A percentile compares a stretch with the other conserved stretches of the same genome.
Evolutionary conservation across 208 protist genomes (phyloP).

Genomic region (Vickermania ingenoplastis): DNA sequence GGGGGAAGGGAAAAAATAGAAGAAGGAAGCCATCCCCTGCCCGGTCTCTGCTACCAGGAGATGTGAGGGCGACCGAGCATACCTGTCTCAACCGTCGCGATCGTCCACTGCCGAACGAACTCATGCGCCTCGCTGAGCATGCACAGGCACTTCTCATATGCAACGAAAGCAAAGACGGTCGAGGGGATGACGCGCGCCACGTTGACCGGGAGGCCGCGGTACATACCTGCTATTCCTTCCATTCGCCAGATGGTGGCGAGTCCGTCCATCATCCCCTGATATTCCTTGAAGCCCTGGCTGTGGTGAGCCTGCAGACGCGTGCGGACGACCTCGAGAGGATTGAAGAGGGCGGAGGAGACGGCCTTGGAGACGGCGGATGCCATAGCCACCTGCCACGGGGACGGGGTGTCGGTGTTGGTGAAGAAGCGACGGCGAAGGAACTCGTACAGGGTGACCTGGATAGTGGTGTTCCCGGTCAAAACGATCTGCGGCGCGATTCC

Average conservation of each 20-base stretch:
- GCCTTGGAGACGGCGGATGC: constrained; percentile 66
- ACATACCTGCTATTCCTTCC: constrained; percentile 61
- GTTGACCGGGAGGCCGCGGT: constrained; percentile 74
- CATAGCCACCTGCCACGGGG: constrained; percentile 42
- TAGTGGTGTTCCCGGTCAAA: constrained; percentile 61
- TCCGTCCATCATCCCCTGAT: constrained; percentile 42
- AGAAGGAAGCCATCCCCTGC: background rate
- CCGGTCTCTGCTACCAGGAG: background rate
- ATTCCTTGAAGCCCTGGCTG: constrained; percentile 32
- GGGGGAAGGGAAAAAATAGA: background rate
- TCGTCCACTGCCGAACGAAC: background rate
- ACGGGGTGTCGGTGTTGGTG: constrained; percentile 44
- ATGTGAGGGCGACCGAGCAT: background rate
- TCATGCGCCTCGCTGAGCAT: constrained; percentile 17
- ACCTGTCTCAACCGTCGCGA: background rate
- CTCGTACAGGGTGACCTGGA: constrained; percentile 82
- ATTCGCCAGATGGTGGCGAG: constrained; percentile 62
- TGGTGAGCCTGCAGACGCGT: constrained; percentile 68
- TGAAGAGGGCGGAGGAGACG: constrained; percentile 52
- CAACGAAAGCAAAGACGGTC: constrained; percentile 64
- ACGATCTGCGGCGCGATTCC: constrained; percentile 69
- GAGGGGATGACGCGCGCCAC: constrained; percentile 69
- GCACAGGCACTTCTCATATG: constrained; percentile 72
- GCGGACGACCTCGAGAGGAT: constrained; percentile 78
- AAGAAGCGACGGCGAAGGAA: constrained; percentile 55